Percentiles rank a stretch among this genome's conserved stretches.
Conservation (phyloP, 2,329 filamentous ascomycete genomes). For the Aureobasidium namibiae region DNA sequence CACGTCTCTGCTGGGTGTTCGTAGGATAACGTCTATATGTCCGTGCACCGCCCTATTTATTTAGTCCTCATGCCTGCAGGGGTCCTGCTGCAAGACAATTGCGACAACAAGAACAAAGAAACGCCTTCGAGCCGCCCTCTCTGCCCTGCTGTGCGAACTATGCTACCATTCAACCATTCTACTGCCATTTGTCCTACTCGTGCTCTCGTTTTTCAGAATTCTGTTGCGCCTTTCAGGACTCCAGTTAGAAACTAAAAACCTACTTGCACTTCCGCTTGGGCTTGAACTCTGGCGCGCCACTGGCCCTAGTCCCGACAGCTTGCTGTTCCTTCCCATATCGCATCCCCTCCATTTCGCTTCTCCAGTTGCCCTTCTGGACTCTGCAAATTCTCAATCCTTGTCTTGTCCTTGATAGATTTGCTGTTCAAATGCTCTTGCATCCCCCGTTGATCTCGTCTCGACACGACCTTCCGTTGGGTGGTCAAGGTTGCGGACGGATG, state of each 20-base stretch:
- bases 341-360: conserved; percentile 6
- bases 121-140: not conserved
- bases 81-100: conserved; percentile 8
- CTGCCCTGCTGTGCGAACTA: not conserved
- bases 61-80: conserved; percentile 5
- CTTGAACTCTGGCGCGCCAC: conserved; percentile 10
- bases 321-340: conserved; percentile 11
- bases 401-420: not conserved
- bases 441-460: not conserved
- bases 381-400: not conserved
- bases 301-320: conserved; percentile 6
- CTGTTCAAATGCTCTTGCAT: not conserved
- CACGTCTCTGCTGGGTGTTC: not conserved
- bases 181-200: not conserved
- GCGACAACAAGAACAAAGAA: conserved; percentile 8
- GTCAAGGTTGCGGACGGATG: conserved; percentile 6
- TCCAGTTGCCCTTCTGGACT: not conserved
- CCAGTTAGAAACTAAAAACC: not conserved
- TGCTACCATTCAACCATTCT: not conserved
- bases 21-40: not conserved
- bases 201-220: not conserved
- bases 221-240: not conserved
- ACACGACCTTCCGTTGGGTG: not conserved
- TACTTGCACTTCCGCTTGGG: conserved; percentile 5
- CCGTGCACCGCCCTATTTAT: not conserved